A percentile compares a stretch with the other conserved stretches of the same genome.
Evolutionary conservation across 495 filamentous ascomycete species (phyloP).

Genomic region (Neurospora sp.): DNA sequence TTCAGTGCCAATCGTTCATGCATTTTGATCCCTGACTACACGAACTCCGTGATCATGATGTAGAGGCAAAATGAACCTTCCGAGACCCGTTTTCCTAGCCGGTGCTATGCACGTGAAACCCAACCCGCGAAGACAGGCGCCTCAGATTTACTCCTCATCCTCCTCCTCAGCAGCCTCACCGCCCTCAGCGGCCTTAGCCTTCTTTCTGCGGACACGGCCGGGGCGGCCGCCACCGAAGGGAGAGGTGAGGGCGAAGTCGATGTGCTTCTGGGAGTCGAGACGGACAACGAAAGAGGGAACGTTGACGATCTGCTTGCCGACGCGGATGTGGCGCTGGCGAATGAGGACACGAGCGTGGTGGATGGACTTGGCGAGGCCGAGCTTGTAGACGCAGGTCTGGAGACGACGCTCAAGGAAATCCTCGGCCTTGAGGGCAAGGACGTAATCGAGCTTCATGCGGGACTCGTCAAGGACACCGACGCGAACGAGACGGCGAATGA

Average conservation of each 20-base stretch:
- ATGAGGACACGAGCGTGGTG: slow-evolving; percentile 99
- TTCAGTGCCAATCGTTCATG: slow-evolving; percentile 15
- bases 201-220: slow-evolving; percentile 97
- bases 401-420: slow-evolving; percentile 99
- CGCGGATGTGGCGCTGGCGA: slow-evolving; percentile 97
- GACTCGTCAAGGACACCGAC: slow-evolving; percentile 99
- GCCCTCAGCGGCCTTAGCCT: slow-evolving; percentile 89
- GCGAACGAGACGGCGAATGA: slow-evolving; percentile 99
- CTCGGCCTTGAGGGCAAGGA: slow-evolving; percentile 92
- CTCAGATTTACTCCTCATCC: slow-evolving; percentile 64
- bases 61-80: slow-evolving; percentile 19
- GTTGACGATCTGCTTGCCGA: slow-evolving; percentile 99
- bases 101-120: slow-evolving; percentile 23
- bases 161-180: slow-evolving; percentile 75
- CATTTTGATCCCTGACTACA: slow-evolving; percentile 22
- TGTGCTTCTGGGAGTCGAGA: slow-evolving; percentile 99
- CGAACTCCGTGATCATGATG: slow-evolving; percentile 22
- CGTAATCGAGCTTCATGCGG: slow-evolving; percentile 99
- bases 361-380: slow-evolving; percentile 98
- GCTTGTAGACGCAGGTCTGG: slow-evolving; percentile 99
- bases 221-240: slow-evolving; percentile 96
- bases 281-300: slow-evolving; percentile 98
- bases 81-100: slow-evolving; percentile 31
- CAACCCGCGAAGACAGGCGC: slow-evolving; percentile 14
- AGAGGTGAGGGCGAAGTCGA: slow-evolving; percentile 95